These are phyloP conservation scores for Penicillium macrosclerotiorum DNA, from an alignment of 495 filamentous ascomycete species.

Conservation along the genomic window DNA sequence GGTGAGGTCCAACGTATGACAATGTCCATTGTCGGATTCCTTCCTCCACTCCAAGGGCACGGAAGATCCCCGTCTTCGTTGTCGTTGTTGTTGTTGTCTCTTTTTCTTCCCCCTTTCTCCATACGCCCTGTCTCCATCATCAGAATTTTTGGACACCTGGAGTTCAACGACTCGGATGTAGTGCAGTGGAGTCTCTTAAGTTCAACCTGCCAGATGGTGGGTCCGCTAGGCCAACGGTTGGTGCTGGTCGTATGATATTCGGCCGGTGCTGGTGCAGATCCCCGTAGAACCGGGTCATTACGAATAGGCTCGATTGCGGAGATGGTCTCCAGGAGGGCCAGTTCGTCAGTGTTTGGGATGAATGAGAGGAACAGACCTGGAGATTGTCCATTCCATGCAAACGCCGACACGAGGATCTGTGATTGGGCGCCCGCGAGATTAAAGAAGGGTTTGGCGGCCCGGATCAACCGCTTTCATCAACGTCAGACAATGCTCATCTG, in stretches of 20 bases:
- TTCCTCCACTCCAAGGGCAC: not conserved
- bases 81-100: no score
- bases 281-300: not conserved
- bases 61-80: no score
- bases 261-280: not conserved
- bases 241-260: constrained; percentile 13
- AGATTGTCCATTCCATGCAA: not conserved
- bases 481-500: not conserved
- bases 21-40: not conserved
- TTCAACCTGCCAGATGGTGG: not conserved
- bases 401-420: no score
- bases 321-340: no score
- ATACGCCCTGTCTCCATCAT: no score
- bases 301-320: no score
- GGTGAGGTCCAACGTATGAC: not conserved
- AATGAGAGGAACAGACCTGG: not conserved
- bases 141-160: no score
- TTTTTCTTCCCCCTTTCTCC: no score
- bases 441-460: not conserved
- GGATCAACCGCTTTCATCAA: constrained; percentile 2
- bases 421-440: not conserved
- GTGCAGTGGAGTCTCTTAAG: not conserved
- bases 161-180: no score
- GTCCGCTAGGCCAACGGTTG: not conserved
- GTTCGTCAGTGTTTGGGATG: not conserved